Evolutionary conservation across 495 filamentous ascomycete species (phyloP), one percentile per base, ranked within the genome.

Genomic region (Hypoxylon subgilvum): DNA sequence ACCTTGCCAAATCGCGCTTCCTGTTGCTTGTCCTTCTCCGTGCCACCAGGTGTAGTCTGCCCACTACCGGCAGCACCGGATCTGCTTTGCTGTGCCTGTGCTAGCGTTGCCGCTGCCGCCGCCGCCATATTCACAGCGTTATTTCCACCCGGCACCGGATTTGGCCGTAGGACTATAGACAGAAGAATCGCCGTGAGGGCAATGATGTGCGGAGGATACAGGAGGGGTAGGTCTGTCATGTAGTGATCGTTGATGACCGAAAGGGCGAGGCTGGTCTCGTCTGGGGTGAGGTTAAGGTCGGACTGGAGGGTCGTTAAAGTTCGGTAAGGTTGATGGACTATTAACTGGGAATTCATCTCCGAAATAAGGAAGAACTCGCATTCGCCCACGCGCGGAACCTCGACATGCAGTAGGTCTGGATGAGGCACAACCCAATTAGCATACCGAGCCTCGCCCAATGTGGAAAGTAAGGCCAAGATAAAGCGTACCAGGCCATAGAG

Each of bases 241-340:
- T 94, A 97, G 65, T 92, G 90, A 70, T 98, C 94, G 73, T 97
- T 97, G 76, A 98, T 90, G 57, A 97, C 84, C 3, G 85, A 89
- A 83, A 88, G 90, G 31, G 92, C 88, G 12, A 93, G 82, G 36
- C 81, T 79, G 35, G 80, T 76, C 68, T 98, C 95, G 51, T 97
- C 95, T 39, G 81, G 82, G 41, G 80, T 84, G 14, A 98, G 79
- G 17, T 74, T 72, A 50, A 97, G 84, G 18, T 85, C 82, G 42
- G 74, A 70, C 63, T 90, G 87, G 23, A 97, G 80, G 42, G 86
- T 84, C 25, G 82, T 83, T 48, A 98, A 78, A 38, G 86, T 93
- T 39, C 93, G 90, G 71, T 98, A 98, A n/a, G 94, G 94, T 69
- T 97, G 93, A 70, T 97, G 92, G 10, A 96, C 78, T 69, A 98